phyloP scores from a whole-genome alignment of 2,329 filamentous ascomycete genomes.

The Trichoderma arundinaceum region DNA sequence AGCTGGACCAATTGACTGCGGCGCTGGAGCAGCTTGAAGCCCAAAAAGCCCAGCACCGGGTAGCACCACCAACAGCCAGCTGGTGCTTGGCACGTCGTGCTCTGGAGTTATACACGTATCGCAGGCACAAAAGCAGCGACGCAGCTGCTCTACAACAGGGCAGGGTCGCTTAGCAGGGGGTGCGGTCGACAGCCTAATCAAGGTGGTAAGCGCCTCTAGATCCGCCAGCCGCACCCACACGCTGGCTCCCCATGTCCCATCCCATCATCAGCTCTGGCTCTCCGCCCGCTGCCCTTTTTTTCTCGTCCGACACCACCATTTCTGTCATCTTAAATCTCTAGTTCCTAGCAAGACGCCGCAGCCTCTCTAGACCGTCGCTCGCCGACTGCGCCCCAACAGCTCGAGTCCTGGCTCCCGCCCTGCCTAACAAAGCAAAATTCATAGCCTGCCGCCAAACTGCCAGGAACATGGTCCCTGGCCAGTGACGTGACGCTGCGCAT shows the following conservation, averaged over 20 bases:
- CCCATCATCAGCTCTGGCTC: slow-evolving; percentile 29
- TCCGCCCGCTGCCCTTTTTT: slow-evolving; percentile 28
- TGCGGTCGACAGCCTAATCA: slow-evolving; percentile 28
- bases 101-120: slow-evolving; percentile 15
- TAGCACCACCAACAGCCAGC: slow-evolving; percentile 5
- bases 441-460: neutral
- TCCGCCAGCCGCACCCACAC: slow-evolving; percentile 30
- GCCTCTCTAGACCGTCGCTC: slow-evolving; percentile 17
- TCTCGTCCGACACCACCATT: slow-evolving; percentile 27
- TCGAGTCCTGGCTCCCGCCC: slow-evolving; percentile 8
- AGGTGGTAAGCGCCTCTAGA: slow-evolving; percentile 30
- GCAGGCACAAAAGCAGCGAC: slow-evolving; percentile 9
- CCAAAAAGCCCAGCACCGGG: slow-evolving; percentile 2
- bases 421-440: slow-evolving; percentile 8
- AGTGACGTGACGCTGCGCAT: slow-evolving; percentile 40
- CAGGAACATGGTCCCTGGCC: slow-evolving; percentile 43
- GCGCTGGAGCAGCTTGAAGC: slow-evolving; percentile 17
- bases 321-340: slow-evolving; percentile 15
- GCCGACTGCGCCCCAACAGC: slow-evolving; percentile 26
- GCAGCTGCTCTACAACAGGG: neutral
- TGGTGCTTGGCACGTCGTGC: slow-evolving; percentile 10
- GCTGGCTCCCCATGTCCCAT: slow-evolving; percentile 22
- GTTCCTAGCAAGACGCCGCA: slow-evolving; percentile 25
- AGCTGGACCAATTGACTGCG: neutral
- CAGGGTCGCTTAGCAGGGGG: slow-evolving; percentile 27